Base-by-base conservation (phyloP, 768 basidiomycete species). In the Pleurotus tuoliensis region DNA sequence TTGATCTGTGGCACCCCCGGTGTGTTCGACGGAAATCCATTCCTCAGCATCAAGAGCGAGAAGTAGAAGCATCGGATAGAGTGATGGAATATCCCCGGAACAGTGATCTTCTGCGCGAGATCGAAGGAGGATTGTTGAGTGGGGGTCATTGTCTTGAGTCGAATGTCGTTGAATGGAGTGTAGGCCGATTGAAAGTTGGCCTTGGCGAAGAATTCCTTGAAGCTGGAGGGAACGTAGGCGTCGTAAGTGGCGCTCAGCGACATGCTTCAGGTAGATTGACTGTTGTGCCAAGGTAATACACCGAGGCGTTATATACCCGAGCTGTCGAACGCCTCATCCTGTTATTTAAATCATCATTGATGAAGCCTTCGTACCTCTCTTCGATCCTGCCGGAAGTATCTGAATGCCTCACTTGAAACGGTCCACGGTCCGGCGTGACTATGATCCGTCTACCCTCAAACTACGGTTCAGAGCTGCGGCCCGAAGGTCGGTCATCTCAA, bases 41-140 rank as follows among this genome's bases (percentile, higher is more conserved):
- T 58, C 49, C 44, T n/a, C 5, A 62, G 56, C 11, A 60, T 56
- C 6, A 56, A 56, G 45, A 62, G 61, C 20, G 59, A 52, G 37
- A 62, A 62, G 47, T 62, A 62, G 34, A 57, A 62, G 56, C 58
- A 61, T 5, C 61, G 56, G 37, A 62, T 44, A 30, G 59, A 56
- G 56, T 62, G 61, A 12, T 59, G 11, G 52, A 62, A 58, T 5
- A 48, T 55, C 16, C 55, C 48, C 38, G 16, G 59, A 11, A 57
- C 56, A 1, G 56, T 56, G 18, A 62, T 30, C 40, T 58, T 58
- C 46, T 56, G 46, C 4, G 61, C 43, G 57, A 55, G 51, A 9
- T 62, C 59, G 47, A 58, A 54, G 41, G 61, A 59, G 7, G 59
- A 54, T 20, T 52, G 18, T 37, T 60, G 61, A 15, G 56, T 24